Base-by-base conservation (phyloP, 169 alveolate species). In the Cryptosporidium ubiquitum region DNA sequence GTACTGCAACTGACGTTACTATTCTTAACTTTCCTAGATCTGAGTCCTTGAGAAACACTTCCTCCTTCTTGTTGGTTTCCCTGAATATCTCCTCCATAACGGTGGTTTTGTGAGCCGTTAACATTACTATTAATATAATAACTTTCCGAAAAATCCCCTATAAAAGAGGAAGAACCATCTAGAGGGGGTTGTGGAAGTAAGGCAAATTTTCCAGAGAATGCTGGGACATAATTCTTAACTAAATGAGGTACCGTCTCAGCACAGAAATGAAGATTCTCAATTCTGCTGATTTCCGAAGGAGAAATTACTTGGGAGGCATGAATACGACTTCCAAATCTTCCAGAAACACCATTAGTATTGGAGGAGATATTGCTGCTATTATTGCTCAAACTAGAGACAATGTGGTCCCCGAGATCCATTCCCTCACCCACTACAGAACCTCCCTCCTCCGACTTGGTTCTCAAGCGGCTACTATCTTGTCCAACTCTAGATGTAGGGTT, bases 181-280 rank as follows among this genome's bases (percentile, higher is more conserved):
- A 74, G 26, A n/a, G 89, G 74, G 2, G 89, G 89, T 2, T 26
- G 51, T 2, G 89, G 89, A 44, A 79, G 40, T 2, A 26, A 79
- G 23, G 89, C 89, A 47, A 79, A 79, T 33, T 79, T 79, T 0
- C 89, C 89, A 18, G 89, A 79, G 42, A 79, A 79, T 10, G 89
- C 71, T n/a, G 89, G 89, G 2, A 79, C 58, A 33, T 79, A 79
- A n/a, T 79, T 79, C 39, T 64, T 79, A 1, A 79, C 89, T 33
- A 79, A 42, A 23, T 29, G 26, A 9, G 89, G 89, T 37, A 79
- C 69, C 20, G 75, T 64, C 33, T 60, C 44, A 18, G 23, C 75
- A 18, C 70, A 20, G 3, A 79, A 79, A 18, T 79, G 89, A n/a
- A 79, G 55, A 47, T 79, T 29, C 55, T 79, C 79, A n/a, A 79